phyloP scores from a whole-genome alignment of 1,284 basidiomycete species.

The Naganishia sp. region DNA sequence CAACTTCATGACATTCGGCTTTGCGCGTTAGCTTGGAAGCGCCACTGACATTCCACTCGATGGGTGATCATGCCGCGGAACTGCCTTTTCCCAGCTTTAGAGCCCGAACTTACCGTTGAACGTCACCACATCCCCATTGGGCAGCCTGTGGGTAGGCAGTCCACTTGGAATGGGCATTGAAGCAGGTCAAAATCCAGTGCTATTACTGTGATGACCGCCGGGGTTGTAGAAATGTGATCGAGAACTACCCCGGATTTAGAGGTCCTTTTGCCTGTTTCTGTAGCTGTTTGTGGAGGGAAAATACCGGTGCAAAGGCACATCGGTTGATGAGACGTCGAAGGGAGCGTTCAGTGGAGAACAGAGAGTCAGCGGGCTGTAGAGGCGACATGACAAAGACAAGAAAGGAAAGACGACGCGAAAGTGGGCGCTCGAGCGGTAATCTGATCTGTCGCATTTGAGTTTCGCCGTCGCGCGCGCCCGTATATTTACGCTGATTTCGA shows the following conservation, averaged over 20 bases:
- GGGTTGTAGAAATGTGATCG: constrained; percentile 19
- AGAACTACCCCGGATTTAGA: constrained; percentile 1
- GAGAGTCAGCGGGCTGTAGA: not conserved
- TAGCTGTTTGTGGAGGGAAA: not conserved
- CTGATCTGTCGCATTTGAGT: constrained; percentile 14
- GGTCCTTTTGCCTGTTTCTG: not conserved
- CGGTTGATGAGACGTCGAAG: not conserved
- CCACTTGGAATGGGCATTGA: constrained; percentile 6
- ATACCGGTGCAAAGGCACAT: not conserved
- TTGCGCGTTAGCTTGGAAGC: too few species aligned
- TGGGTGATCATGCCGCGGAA: too few species aligned
- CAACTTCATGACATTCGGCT: not conserved
- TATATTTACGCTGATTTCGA: constrained; percentile 7
- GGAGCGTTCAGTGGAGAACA: not conserved
- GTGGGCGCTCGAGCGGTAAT: not conserved
- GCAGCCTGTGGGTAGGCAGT: constrained; percentile 34
- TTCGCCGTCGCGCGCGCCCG: constrained; percentile 6
- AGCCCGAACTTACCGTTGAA: constrained; percentile 45
- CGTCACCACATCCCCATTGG: constrained; percentile 50
- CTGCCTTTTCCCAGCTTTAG: not conserved
- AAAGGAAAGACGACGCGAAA: not conserved
- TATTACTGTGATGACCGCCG: not conserved
- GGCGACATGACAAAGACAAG: not conserved
- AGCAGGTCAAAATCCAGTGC: not conserved
- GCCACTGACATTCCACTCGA: too few species aligned